Percentiles rank a stretch among this genome's conserved stretches.
Conservation (phyloP, 331 rosid species). For the Rhamnella rubrinervis region DNA sequence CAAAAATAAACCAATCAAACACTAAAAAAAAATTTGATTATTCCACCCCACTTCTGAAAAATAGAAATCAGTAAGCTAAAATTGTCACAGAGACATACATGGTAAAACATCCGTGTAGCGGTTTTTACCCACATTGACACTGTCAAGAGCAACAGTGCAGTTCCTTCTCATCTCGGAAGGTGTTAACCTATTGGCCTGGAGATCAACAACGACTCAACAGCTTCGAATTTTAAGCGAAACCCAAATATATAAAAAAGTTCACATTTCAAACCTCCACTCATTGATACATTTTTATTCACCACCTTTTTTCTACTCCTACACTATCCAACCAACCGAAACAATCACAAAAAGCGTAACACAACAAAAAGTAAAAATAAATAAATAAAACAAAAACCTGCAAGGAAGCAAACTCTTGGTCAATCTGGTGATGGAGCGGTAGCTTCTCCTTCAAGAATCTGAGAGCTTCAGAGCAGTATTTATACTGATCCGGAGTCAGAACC, state of each 20-base stretch:
- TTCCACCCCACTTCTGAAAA: not conserved
- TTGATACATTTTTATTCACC: no score
- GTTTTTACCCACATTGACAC: slow-evolving; percentile 65
- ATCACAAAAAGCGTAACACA: slow-evolving; percentile 11
- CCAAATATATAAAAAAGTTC: not conserved
- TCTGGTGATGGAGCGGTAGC: slow-evolving; percentile 44
- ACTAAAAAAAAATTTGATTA: not conserved
- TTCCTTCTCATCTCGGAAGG: slow-evolving; percentile 54
- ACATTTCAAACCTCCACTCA: not conserved
- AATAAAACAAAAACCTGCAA: slow-evolving; percentile 49
- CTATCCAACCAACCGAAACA: not conserved
- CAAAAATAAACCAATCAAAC: slow-evolving; percentile 2
- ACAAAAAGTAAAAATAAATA: not conserved
- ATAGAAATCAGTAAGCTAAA: not conserved
- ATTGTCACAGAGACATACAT: slow-evolving; percentile 42
- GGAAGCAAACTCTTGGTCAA: slow-evolving; percentile 58
- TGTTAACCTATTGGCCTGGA: slow-evolving; percentile 65
- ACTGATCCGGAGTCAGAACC: slow-evolving; percentile 60
- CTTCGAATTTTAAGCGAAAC: no score
- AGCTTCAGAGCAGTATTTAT: slow-evolving; percentile 60
- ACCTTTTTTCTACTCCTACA: no score
- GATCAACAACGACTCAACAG: not conserved
- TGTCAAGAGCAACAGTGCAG: slow-evolving; percentile 59
- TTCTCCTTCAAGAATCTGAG: slow-evolving; percentile 53
- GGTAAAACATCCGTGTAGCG: slow-evolving; percentile 78